phyloP scores from a whole-genome alignment of 805 yeast species.

The Kuraishia piskuri region DNA sequence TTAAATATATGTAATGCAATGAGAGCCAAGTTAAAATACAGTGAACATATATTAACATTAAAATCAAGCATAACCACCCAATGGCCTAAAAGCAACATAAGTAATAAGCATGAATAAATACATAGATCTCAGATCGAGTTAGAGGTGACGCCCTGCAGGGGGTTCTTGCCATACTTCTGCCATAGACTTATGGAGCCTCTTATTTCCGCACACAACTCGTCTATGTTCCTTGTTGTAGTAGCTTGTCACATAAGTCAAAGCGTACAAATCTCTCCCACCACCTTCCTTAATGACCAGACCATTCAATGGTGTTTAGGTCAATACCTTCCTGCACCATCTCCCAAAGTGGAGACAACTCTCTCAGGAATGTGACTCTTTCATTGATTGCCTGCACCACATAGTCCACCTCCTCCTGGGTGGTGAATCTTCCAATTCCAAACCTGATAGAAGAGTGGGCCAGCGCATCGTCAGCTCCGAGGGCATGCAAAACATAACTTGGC shows the following conservation, averaged over 20 bases:
- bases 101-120: neutral
- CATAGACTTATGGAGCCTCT: neutral
- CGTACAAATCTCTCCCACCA: neutral
- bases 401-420: conserved; percentile 93
- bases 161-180: neutral
- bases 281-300: conserved; percentile 86
- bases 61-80: neutral
- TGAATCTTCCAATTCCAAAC: conserved; percentile 94
- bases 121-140: neutral
- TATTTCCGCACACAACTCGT: neutral
- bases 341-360: conserved; percentile 94
- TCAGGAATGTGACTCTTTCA: conserved; percentile 82
- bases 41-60: neutral
- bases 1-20: no score
- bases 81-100: neutral
- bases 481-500: conserved; percentile 94
- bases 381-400: conserved; percentile 84
- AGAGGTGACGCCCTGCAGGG: neutral
- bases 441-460: conserved; percentile 97
- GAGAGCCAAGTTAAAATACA: no score
- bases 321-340: conserved; percentile 99
- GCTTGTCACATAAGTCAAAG: no score
- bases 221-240: no score
- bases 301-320: conserved; percentile 86
- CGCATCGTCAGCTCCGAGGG: conserved; percentile 96